Percentiles rank a stretch among this genome's conserved stretches.
Evolutionary conservation across 805 yeast genomes (phyloP).

Genomic region (Metschnikowia dekortorum): DNA sequence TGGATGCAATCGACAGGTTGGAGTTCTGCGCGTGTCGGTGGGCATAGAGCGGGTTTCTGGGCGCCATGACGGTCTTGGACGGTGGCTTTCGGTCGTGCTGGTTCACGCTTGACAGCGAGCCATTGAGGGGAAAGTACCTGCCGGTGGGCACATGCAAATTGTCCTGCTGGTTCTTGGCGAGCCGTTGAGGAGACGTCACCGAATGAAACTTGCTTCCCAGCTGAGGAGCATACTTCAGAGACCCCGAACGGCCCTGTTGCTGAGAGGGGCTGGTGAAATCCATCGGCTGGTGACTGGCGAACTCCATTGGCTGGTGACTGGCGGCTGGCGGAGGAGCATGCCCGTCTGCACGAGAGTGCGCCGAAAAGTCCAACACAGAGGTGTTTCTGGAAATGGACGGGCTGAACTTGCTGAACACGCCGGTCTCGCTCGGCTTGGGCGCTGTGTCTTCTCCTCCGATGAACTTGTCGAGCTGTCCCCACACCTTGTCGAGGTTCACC

Average conservation of each 20-base stretch:
- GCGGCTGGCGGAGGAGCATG: constrained; percentile 4
- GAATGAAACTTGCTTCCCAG: not conserved
- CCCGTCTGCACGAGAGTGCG: constrained; percentile 4
- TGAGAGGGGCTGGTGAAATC: constrained; percentile 13
- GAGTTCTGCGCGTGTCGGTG: constrained; percentile 16
- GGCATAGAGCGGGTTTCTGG: constrained; percentile 7
- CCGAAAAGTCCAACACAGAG: constrained; percentile 33
- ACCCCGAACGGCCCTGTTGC: constrained; percentile 1
- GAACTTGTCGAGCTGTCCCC: constrained; percentile 88
- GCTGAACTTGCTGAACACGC: constrained; percentile 67
- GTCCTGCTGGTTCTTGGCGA: not conserved
- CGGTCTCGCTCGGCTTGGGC: constrained; percentile 39
- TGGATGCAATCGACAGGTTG: constrained; percentile 19
- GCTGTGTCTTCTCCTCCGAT: constrained; percentile 72
- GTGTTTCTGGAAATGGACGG: constrained; percentile 61
- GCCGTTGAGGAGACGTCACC: constrained; percentile 5
- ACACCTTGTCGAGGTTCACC: constrained; percentile 72
- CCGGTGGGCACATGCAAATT: constrained; percentile 1
- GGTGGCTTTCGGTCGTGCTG: constrained; percentile 3
- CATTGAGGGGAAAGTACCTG: constrained; percentile 7
- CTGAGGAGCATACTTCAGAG: constrained; percentile 10
- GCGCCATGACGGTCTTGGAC: constrained; percentile 1
- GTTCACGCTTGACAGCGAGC: constrained; percentile 10
- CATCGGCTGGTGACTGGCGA: constrained; percentile 6
- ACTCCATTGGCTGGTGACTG: constrained; percentile 9